Evolutionary conservation across 345 rosid species (phyloP), one percentile per base, ranked within the genome.

Genomic region (Rhodomyrtus tomentosa): DNA sequence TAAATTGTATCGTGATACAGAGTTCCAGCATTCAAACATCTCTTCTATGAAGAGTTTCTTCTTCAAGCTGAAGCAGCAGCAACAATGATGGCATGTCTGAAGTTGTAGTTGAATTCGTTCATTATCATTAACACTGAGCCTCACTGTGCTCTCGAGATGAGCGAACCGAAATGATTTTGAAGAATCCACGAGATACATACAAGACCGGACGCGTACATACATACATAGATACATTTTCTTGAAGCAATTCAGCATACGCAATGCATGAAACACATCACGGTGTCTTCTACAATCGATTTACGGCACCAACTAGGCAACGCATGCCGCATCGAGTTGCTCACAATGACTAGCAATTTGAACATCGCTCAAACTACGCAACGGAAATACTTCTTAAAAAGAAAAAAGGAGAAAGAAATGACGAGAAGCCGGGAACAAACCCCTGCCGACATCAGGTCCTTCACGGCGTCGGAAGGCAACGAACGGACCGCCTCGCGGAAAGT

Each of bases 381-480:
- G 24, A 10, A 24, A 32, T 13, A 6, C 29, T 58, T 50, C 32
- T 9, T 83, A 21, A 58, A 82, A 59, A 51, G 84, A 72, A 58
- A 49, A 88, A 59, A 4, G 50, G 50, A 48, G 1, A 49, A n/a
- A 82, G 49, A 81, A 76, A 81, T 55, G 9, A 73, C 40, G 55
- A 62, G 50, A 52, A 42, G 74, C 50, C 84, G 58, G 21, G 42
- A 55, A 83, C 91, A 83, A 48, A 96, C 96, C 91, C 92, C 93
- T 7, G 55, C 83, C 84, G 91, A 92, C 36, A 91, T 68, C 81
- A 96, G 88, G 88, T 94, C 96, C 89, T 90, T 88, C 49, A 92
- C 95, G 84, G 91, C 94, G 85, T 86, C 83, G 42, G 89, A 59
- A 82, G 94, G 94, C 85, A 93, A 84, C 56, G 95, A 91, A 49